These are phyloP conservation scores for Spiromastix sp. DNA, from an alignment of 2,329 filamentous ascomycete species.

Conservation along the genomic window DNA sequence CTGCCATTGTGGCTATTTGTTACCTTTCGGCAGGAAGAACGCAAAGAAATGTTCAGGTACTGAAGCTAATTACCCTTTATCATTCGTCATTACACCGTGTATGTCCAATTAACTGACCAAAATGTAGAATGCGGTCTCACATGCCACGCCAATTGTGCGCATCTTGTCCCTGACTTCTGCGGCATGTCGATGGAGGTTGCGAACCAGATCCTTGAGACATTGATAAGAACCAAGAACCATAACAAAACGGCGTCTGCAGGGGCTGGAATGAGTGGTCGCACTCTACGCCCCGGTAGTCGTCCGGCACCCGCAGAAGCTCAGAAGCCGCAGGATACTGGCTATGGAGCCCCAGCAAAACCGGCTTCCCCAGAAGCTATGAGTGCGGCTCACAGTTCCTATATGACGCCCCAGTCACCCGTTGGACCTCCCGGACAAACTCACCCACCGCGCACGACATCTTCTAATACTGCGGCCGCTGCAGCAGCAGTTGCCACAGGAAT, in stretches of 20 bases:
- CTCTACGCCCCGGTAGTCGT: constrained; percentile 47
- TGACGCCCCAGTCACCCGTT: constrained; percentile 37
- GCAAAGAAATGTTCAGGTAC: constrained; percentile 81
- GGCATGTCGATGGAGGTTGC: constrained; percentile 98
- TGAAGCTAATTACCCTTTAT: constrained; percentile 2
- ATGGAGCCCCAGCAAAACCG: constrained; percentile 24
- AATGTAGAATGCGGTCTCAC: constrained; percentile 74
- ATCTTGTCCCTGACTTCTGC: constrained; percentile 96
- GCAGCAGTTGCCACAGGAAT: constrained; percentile 40
- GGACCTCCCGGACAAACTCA: constrained; percentile 30
- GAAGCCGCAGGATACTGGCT: constrained; percentile 27
- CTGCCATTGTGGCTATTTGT: constrained; percentile 93
- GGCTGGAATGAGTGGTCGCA: constrained; percentile 52
- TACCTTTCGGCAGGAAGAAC: constrained; percentile 92
- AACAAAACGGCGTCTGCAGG: constrained; percentile 43
- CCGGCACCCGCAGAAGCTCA: constrained; percentile 28
- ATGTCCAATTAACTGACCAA: too few species aligned
- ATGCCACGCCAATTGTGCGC: constrained; percentile 81
- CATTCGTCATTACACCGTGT: background rate
- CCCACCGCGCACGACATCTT: constrained; percentile 39
- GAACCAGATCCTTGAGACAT: constrained; percentile 82
- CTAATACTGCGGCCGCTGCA: constrained; percentile 36
- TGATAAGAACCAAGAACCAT: constrained; percentile 68
- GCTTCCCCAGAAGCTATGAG: constrained; percentile 32
- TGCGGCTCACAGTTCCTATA: constrained; percentile 32